Conservation (phyloP, 257 asterid species). For the Solanum raphanifolium region DNA sequence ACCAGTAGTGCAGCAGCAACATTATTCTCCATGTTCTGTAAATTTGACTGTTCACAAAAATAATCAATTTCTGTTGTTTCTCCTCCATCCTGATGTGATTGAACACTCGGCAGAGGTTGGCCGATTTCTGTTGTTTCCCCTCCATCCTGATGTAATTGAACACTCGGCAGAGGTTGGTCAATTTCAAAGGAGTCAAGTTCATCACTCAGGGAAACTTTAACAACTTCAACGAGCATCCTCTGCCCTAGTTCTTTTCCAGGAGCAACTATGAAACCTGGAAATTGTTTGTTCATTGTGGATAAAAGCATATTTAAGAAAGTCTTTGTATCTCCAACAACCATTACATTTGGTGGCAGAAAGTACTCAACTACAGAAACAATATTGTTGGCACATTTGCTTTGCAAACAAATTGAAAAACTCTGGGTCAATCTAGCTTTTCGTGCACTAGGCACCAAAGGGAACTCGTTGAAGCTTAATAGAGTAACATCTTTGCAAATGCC, state of each 20-base stretch:
- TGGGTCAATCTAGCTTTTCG: not conserved
- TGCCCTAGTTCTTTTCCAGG: not conserved
- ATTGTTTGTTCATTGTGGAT: not conserved
- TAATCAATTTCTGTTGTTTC: not conserved
- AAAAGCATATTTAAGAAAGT: not conserved
- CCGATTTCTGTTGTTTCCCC: too few relatives aligned
- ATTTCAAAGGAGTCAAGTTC: too few relatives aligned
- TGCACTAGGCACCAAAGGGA: not conserved
- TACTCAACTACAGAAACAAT: not conserved
- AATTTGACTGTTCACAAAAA: not conserved
- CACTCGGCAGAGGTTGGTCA: too few relatives aligned
- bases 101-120: not conserved
- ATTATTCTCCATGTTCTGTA: not conserved
- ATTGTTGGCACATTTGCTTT: not conserved
- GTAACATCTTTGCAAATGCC: not conserved
- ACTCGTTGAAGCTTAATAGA: not conserved
- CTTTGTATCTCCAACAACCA: not conserved
- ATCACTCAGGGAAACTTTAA: not conserved
- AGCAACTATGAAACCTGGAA: not conserved
- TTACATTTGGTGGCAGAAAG: not conserved
- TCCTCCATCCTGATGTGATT: not conserved
- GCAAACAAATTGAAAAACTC: not conserved
- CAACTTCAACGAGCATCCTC: not conserved
- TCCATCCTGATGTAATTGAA: too few relatives aligned
- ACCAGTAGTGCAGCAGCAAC: not conserved